A percentile compares a stretch with the other conserved stretches of the same genome.
Evolutionary conservation across 2,329 filamentous ascomycete genomes (phyloP).

Genomic region (Colletotrichum abscissum): DNA sequence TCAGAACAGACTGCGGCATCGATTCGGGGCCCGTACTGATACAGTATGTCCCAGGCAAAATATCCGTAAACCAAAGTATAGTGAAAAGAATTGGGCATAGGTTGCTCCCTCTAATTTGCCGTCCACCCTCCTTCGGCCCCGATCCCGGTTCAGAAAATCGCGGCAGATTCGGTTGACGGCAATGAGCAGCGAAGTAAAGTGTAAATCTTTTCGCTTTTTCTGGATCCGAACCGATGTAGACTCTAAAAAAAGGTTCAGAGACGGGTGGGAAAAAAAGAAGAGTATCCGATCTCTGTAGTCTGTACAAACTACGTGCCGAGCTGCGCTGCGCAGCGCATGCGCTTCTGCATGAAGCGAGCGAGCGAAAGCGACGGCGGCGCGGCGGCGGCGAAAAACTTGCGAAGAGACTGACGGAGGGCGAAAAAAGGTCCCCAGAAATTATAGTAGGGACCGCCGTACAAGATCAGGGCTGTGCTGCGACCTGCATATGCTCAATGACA

Average conservation of each 20-base stretch:
- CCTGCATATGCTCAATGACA: constrained; percentile 48
- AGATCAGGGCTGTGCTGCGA: constrained; percentile 47
- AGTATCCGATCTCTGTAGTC: neutral
- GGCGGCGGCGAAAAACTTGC: neutral
- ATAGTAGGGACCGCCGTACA: constrained; percentile 15
- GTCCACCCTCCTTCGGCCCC: constrained; percentile 3
- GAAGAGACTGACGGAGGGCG: neutral
- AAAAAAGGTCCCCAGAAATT: neutral
- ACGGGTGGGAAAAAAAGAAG: neutral
- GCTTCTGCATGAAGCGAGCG: neutral
- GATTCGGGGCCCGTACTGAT: neutral
- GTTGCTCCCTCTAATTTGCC: neutral
- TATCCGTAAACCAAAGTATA: neutral
- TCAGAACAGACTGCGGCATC: constrained; percentile 15
- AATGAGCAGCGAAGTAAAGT: neutral
- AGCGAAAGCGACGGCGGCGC: neutral
- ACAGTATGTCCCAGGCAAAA: neutral
- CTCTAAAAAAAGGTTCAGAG: constrained; percentile 6
- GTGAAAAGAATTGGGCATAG: neutral
- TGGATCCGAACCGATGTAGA: neutral
- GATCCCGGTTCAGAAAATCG: constrained; percentile 3
- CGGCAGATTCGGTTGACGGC: constrained; percentile 21
- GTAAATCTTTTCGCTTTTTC: constrained; percentile 5
- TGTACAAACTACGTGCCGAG: neutral
- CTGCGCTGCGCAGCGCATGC: neutral